Evolutionary conservation across 768 basidiomycete species (phyloP).

Genomic region (Trametes meyenii): DNA sequence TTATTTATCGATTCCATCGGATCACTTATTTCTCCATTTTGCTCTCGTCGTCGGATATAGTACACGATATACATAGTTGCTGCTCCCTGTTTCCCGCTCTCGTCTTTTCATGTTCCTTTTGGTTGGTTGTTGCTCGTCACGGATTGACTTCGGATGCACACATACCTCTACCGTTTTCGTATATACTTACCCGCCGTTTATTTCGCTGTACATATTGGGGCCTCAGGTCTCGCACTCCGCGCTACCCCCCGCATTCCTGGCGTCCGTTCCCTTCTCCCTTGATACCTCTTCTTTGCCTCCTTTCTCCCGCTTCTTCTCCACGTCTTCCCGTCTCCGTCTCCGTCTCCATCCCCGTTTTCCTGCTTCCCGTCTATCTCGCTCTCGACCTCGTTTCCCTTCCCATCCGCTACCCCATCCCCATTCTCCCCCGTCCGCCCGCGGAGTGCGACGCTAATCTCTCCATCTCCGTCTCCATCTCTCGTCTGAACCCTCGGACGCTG

Average conservation of each 20-base stretch:
- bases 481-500: constrained; percentile 6
- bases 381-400: constrained; percentile 29
- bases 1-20: constrained; percentile 24
- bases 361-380: constrained; percentile 23
- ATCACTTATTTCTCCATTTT: constrained; percentile 26
- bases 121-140: constrained; percentile 25
- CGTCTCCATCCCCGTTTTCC: constrained; percentile 23
- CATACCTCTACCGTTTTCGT: constrained; percentile 26
- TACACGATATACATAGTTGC: constrained; percentile 33
- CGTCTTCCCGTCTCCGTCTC: constrained; percentile 26
- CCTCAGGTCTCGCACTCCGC: constrained; percentile 22
- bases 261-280: constrained; percentile 18
- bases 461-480: not conserved
- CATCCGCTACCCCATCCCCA: too few relatives aligned
- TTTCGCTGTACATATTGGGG: constrained; percentile 24
- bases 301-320: constrained; percentile 11
- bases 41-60: constrained; percentile 28
- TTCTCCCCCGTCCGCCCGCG: constrained; percentile 3
- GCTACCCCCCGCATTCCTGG: constrained; percentile 23
- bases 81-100: constrained; percentile 34
- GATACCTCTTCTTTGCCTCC: constrained; percentile 33
- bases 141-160: constrained; percentile 27
- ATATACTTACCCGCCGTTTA: constrained; percentile 40
- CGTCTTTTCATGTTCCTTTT: constrained; percentile 16
- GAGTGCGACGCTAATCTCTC: constrained; percentile 19